Conservation (phyloP, 306 rosid genomes). For the Cucurbita moschata region DNA sequence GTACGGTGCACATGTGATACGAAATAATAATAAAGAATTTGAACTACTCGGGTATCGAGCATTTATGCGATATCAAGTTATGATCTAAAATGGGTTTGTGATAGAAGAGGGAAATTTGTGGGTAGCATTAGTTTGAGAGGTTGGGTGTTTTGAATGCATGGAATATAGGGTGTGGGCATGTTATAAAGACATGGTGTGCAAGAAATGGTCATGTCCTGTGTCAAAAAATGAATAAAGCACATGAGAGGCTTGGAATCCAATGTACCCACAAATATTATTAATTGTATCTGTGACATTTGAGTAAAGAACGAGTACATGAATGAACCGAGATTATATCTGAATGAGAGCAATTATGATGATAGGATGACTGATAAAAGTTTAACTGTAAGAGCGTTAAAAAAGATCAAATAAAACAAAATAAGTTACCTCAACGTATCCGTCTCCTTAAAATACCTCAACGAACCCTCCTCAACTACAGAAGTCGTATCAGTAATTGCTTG, state of each 20-base stretch:
- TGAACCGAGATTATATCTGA: too few species aligned
- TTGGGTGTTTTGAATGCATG: neutral
- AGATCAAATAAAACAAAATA: too few species aligned
- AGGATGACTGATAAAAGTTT: too few species aligned
- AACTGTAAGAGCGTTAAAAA: too few species aligned
- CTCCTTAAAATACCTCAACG: too few species aligned
- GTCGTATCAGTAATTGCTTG: too few species aligned
- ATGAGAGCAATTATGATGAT: too few species aligned
- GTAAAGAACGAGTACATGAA: too few species aligned
- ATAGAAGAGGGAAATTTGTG: neutral
- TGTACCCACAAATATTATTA: neutral
- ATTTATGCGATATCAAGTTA: neutral
- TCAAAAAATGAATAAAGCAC: neutral
- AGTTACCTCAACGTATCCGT: too few species aligned
- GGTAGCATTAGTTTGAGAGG: neutral
- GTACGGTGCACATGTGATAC: too few species aligned
- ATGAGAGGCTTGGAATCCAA: slow-evolving; percentile 2
- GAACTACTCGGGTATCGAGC: neutral
- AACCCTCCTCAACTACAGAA: too few species aligned
- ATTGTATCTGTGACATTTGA: neutral
- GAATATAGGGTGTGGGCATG: neutral
- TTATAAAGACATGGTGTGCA: neutral
- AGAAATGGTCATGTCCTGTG: neutral
- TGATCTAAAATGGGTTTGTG: neutral
- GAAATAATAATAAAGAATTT: neutral